Base-by-base conservation (phyloP, 2,329 filamentous ascomycete genomes). In the Diaporthe destruens region DNA sequence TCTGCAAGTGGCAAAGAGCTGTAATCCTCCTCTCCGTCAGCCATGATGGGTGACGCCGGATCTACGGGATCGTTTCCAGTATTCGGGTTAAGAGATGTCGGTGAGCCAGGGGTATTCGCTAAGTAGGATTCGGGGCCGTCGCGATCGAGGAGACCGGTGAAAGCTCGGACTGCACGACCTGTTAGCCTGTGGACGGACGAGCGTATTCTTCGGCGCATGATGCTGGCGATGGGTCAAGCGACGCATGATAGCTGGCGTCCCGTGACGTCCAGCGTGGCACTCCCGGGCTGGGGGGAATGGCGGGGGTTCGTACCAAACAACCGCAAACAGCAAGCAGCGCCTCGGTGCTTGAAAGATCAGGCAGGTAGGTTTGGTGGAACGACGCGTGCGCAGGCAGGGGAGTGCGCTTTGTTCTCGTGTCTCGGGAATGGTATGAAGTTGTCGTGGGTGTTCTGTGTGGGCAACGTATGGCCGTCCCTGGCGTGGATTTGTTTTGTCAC, bases 1-100 rank as follows among this genome's bases (percentile, higher is more conserved):
- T 97, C 94, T 56, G 90, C 86, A 71, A 97, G 83, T 55, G 94
- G 93, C 75, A 97, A 85, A 76, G 92, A 90, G 83, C 91, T 92
- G 81, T 92, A 96, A 81, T 97, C 94, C 80, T 95, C 93, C 82
- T 96, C 93, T 81, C 88, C 85, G 76, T 97, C 94, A 72, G 92
- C 93, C 94, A 97, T 97, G 76, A 53, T 72, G 68, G 63, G 29
- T 25, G 56, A 44, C 25, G 29, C 34, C 18, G 55, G 54, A 23
- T 6, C 34, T 36, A 16, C 57, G n/a, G 29, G 47, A 12, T 32
- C 29, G 1, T 54, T 34, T 16, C 34, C 29, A 32, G 70, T 51
- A 16, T 29, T n/a, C 25, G 32, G 29, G 6, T 39, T 29, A 29
- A 32, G 56, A 20, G 53, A 12, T 32, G 42, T 34, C 16, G 56